Evolutionary conservation across 2,329 filamentous ascomycete genomes (phyloP), one percentile per base, ranked within the genome.

Genomic region (Incumbomyces lentus): DNA sequence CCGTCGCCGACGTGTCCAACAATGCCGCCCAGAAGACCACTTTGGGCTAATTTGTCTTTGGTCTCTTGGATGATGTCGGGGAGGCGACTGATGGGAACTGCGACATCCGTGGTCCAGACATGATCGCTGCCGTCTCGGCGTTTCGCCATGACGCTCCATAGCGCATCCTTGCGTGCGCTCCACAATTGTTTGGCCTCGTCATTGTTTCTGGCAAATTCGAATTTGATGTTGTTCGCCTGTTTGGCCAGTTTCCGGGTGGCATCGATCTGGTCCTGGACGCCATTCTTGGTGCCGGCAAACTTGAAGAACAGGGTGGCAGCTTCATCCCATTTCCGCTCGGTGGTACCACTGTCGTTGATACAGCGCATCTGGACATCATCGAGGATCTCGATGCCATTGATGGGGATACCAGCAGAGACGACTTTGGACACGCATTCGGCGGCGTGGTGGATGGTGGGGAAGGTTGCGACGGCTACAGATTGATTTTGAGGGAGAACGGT

Each of bases 361-460:
- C 75, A 81, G 52, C 70, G 67, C 79, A 95, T 95, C 69, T 94
- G 88, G 48, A 88, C 82, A 61, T 94, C 88, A 66, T 95, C 89
- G 22, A 95, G 72, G 48, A 95, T 84, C 68, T 95, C 89, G 36
- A 95, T 80, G n/a, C 89, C 89, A 1, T 89, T 88, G 35, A 95
- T 81, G 26, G 85, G 86, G 10, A 95, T 77, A 19, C 87, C 88
- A 44, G 83, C 76, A 37, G 78, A 79, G 3, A 95, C 88, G 10
- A 95, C 86, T 46, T 75, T 75, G 54, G 82, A 79, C 2, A 92
- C 88, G 62, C 86, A 93, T 59, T 82, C 75, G 13, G 86, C 86
- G 1, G 87, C 87, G 53, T 78, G 70, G 38, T 83, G 79, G 52
- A 94, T 65, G 13, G 61, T 69, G 2, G 69, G 69, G 61, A 85